Conservation (phyloP, 2,329 filamentous ascomycete genomes). For the Penicillium occitanis region DNA sequence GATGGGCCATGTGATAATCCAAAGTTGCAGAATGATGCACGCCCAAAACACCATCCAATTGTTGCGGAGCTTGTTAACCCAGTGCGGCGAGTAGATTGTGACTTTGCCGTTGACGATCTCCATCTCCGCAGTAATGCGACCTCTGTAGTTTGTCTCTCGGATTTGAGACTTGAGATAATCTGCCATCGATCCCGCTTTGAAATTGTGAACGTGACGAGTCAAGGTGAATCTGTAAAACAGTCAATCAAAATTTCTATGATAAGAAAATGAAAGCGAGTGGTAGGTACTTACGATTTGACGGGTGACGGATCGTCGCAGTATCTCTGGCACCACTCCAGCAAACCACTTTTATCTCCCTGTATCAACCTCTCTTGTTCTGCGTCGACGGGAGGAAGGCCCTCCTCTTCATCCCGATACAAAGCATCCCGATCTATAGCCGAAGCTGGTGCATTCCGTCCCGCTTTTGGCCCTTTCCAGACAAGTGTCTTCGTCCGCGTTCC, state of each 20-base stretch:
- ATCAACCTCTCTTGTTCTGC: constrained; percentile 5
- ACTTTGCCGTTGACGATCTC: constrained; percentile 31
- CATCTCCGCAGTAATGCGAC: constrained; percentile 30
- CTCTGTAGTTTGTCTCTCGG: constrained; percentile 40
- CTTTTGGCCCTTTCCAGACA: constrained; percentile 16
- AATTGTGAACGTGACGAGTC: constrained; percentile 33
- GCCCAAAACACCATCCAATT: constrained; percentile 37
- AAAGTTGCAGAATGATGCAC: constrained; percentile 40
- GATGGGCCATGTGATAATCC: constrained; percentile 42
- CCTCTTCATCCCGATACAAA: not conserved
- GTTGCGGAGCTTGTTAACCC: constrained; percentile 39
- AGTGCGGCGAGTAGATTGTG: constrained; percentile 41
- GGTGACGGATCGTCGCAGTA: constrained; percentile 37
- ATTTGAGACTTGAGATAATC: constrained; percentile 38
- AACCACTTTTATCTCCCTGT: constrained; percentile 18
- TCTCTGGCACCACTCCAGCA: constrained; percentile 37
- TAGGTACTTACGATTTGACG: constrained; percentile 38
- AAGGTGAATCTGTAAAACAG: constrained; percentile 30
- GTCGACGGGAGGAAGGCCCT: not conserved
- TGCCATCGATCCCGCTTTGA: constrained; percentile 30
- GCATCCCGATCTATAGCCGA: not conserved
- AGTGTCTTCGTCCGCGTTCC: constrained; percentile 28
- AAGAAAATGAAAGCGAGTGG: not conserved
- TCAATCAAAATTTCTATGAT: not conserved
- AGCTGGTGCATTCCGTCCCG: constrained; percentile 16